Evolutionary conservation across 1,284 basidiomycete species (phyloP), one percentile per base, ranked within the genome.

Genomic region (Spongispora temasekensis): DNA sequence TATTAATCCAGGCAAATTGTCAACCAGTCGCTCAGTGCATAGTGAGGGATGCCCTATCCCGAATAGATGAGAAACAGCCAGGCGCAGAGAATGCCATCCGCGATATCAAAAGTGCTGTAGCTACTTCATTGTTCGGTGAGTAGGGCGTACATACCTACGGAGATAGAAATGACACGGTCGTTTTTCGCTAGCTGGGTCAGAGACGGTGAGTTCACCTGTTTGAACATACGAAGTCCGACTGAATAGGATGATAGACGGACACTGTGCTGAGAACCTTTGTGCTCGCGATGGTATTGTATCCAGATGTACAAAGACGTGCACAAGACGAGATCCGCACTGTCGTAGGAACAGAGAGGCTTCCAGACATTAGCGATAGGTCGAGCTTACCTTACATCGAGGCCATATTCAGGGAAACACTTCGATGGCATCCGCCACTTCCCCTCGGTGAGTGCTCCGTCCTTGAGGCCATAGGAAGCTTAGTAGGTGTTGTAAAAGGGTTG

Each of bases 341-440:
- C 44, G 37, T 64, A 6, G 63, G 63, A 27, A 54, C 21, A 1
- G 62, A 64, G 17, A 53, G 63, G 51, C 63, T 64, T 50, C 62
- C 62, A 2, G 25, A 54, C 10, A 10, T 37, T 40, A 21, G 15
- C 5, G 35, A 54, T 30, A 19, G 53, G 25, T 27, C 21, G 17
- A 28, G 23, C 10, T 5, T 54, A 25, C 53, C 53, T 27, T 54
- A 30, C 21, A 54, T 40, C 27, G 53, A 40, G 25, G 53, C 53
- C 17, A 28, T 54, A 10, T 21, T 28, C 27, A 54, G 53, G 28
- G 53, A 54, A 35, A 54, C 53, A 28, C 40, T 62, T 2, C 55
- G 65, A 40, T 65, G 63, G 59, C 59, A 64, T 44, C 65, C 65
- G 17, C 31, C 57, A 9, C n/a, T 61, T 34, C 64, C 64, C 6